A percentile compares a stretch with the other conserved stretches of the same genome.
Evolutionary conservation across 176 grass and related monocot genomes (phyloP).

Genomic region (Secale cereale): DNA sequence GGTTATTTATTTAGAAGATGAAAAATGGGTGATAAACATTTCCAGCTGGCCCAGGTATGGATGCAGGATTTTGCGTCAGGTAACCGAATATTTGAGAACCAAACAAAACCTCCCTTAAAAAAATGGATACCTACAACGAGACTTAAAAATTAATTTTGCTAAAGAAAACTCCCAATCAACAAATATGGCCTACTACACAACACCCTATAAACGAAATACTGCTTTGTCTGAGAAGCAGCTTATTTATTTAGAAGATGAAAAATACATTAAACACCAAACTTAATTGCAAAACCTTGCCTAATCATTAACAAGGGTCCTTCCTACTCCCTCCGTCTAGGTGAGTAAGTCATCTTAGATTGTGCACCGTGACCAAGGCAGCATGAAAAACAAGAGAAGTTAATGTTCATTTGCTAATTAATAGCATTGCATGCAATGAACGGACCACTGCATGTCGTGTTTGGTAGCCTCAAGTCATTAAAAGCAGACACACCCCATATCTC

Average conservation of each 20-base stretch:
- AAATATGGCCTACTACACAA: not conserved
- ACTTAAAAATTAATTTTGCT: not conserved
- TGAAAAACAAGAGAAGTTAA: too few species aligned
- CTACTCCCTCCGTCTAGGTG: too few species aligned
- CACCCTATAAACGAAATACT: not conserved
- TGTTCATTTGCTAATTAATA: too few species aligned
- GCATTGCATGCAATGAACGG: too few species aligned
- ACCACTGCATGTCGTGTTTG: too few species aligned
- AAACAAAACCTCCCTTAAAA: not conserved
- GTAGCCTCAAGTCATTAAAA: too few species aligned
- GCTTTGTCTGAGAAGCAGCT: not conserved
- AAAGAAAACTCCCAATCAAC: not conserved
- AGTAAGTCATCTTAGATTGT: too few species aligned
- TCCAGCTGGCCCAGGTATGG: conserved; percentile 4
- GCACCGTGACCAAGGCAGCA: too few species aligned
- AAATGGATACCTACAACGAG: not conserved
- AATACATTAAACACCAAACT: conserved; percentile 4
- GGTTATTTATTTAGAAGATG: too few species aligned
- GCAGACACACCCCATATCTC: too few species aligned
- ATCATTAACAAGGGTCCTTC: not conserved
- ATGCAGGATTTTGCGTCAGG: not conserved
- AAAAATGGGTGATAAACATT: too few species aligned
- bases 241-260: conserved; percentile 9
- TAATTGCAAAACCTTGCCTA: conserved; percentile 1
- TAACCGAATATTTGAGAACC: not conserved